A percentile compares a stretch with the other conserved stretches of the same genome.
Conservation (phyloP, 1,284 basidiomycete genomes). For the Ustilago nuda region DNA sequence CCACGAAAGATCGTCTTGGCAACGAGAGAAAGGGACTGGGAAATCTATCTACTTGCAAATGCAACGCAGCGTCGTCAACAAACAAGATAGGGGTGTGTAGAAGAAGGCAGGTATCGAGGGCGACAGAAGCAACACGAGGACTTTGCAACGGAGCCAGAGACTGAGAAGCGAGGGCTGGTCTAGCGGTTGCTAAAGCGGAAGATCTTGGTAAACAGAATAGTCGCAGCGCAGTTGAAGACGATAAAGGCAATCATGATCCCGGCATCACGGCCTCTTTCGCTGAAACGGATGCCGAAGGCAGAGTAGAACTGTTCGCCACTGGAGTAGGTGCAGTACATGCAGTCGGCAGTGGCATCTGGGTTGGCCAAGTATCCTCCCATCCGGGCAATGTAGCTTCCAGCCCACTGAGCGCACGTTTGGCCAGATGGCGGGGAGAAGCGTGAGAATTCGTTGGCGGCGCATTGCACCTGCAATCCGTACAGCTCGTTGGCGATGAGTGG, state of each 20-base stretch:
- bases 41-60: too few relatives aligned
- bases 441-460: conserved; percentile 76
- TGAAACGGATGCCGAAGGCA: conserved; percentile 78
- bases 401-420: conserved; percentile 78
- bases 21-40: too few relatives aligned
- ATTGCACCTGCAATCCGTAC: conserved; percentile 78
- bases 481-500: conserved; percentile 82
- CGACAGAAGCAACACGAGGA: too few relatives aligned
- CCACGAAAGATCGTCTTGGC: too few relatives aligned
- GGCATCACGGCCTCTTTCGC: conserved; percentile 50
- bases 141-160: not conserved
- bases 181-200: conserved; percentile 54
- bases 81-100: too few relatives aligned
- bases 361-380: conserved; percentile 85
- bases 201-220: conserved; percentile 50
- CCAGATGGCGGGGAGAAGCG: conserved; percentile 78
- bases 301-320: conserved; percentile 79
- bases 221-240: conserved; percentile 51
- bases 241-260: conserved; percentile 60
- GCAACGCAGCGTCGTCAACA: too few relatives aligned
- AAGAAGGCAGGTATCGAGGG: too few relatives aligned
- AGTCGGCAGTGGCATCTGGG: conserved; percentile 74
- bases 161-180: not conserved
- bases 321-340: conserved; percentile 80
- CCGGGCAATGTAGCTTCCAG: conserved; percentile 70